These are phyloP conservation scores for Didymella keratinophila DNA, from an alignment of 2,329 filamentous ascomycete genomes.

Conservation along the genomic window DNA sequence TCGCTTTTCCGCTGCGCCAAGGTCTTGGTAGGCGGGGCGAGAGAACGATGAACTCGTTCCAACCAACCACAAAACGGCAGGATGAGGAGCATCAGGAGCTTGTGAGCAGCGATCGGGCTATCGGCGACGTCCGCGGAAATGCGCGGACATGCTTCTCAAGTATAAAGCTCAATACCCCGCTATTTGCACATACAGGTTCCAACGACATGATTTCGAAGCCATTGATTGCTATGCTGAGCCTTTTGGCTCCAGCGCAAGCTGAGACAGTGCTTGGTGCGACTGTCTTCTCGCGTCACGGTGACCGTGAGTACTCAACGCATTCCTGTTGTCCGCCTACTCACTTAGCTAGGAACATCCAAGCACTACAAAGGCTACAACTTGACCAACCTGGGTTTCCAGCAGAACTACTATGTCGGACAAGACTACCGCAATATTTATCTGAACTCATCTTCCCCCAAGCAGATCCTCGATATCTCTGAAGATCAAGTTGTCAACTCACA, in stretches of 20 bases:
- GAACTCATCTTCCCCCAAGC: constrained; percentile 40
- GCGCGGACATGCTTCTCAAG: background rate
- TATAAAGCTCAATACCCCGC: background rate
- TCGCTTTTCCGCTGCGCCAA: constrained; percentile 7
- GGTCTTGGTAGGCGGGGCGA: constrained; percentile 11
- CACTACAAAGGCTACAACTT: constrained; percentile 33
- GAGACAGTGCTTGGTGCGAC: constrained; percentile 2
- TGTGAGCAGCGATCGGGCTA: constrained; percentile 45
- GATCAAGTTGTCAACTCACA: constrained; percentile 53
- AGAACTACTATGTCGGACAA: constrained; percentile 54
- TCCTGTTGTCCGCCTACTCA: constrained; percentile 29
- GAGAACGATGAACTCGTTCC: background rate
- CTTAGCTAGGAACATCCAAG: background rate
- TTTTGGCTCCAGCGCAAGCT: constrained; percentile 7
- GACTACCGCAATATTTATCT: constrained; percentile 26
- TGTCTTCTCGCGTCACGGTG: background rate
- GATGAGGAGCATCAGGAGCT: constrained; percentile 58
- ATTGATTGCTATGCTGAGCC: background rate
- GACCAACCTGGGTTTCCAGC: constrained; percentile 58
- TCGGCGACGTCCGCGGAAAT: constrained; percentile 3
- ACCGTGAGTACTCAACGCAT: background rate
- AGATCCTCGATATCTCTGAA: constrained; percentile 55
- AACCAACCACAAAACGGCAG: background rate
- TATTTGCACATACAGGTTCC: background rate
- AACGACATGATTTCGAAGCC: background rate